Conservation (phyloP, 1,139 yeast genomes). For the Pichia cactophila region DNA sequence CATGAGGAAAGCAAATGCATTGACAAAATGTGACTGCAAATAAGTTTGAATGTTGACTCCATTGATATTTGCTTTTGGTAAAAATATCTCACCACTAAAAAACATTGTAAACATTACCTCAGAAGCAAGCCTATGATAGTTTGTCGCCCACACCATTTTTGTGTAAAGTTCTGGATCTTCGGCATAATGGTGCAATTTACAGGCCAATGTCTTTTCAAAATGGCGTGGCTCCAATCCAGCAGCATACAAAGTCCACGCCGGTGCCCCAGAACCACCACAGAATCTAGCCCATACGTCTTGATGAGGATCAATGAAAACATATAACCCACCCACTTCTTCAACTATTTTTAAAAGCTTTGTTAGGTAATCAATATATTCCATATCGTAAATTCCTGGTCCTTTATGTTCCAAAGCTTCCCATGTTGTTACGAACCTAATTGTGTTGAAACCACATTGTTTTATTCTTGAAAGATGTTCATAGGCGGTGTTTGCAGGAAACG, state of each 20-base stretch:
- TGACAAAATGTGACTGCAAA: slow-evolving; percentile 56
- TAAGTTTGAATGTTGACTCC: slow-evolving; percentile 73
- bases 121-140: slow-evolving; percentile 69
- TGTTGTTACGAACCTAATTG: slow-evolving; percentile 67
- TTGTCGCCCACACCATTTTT: slow-evolving; percentile 92
- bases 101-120: slow-evolving; percentile 81
- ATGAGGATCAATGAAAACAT: slow-evolving; percentile 81
- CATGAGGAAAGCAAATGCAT: slow-evolving; percentile 52
- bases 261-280: slow-evolving; percentile 95
- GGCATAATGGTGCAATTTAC: slow-evolving; percentile 57
- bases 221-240: slow-evolving; percentile 76
- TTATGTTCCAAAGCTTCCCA: slow-evolving; percentile 93
- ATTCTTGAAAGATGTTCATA: slow-evolving; percentile 59
- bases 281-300: slow-evolving; percentile 93
- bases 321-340: slow-evolving; percentile 60
- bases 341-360: slow-evolving; percentile 53
- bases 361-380: slow-evolving; percentile 66
- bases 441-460: slow-evolving; percentile 76
- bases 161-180: slow-evolving; percentile 46
- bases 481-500: slow-evolving; percentile 71
- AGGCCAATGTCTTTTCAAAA: slow-evolving; percentile 66
- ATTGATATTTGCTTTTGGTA: slow-evolving; percentile 67
- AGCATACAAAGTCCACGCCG: slow-evolving; percentile 92
- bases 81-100: slow-evolving; percentile 63
- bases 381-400: slow-evolving; percentile 83